Evolutionary conservation across 169 alveolate species (phyloP), one percentile per base, ranked within the genome.

Genomic region (Eimeria praecox): DNA sequence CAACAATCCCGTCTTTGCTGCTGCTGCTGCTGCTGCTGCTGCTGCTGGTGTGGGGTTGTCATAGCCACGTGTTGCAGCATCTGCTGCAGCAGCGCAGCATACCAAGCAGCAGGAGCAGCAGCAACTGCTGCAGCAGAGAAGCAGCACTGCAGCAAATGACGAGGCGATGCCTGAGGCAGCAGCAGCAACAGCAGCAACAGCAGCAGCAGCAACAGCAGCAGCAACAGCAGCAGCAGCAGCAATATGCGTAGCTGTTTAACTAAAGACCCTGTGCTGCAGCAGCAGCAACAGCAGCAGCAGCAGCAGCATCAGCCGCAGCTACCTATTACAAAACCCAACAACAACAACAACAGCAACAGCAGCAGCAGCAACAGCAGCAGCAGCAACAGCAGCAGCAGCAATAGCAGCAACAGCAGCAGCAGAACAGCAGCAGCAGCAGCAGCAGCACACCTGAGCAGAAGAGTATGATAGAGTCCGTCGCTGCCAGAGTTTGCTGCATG

Each of bases 71-170:
- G 83, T n/a, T 71, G 83, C 42, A 71, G 49, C 83, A 44, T 44
- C 22, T 71, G 83, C 83, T n/a, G 83, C 83, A 71, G 83, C 83
- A 71, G 83, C 49, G 83, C 46, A 14, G 83, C 46, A 30, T 71
- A 44, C 83, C 46, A 38, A 6, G 83, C 46, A 12, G 83, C 83
- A 27, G 83, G 83, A 30, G 83, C 83, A 14, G 83, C 22, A 6
- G 83, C 83, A 0, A 40, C 83, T 38, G 46, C 83, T 35, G 83
- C 83, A 71, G 83, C 83, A 12, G 83, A 71, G 46, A 71, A 71
- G 83, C 83, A 71, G 83, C 83, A 71, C 40, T 71, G 83, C 83
- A 71, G 52, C 83, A 71, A 30, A 38, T 71, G 83, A 38, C 83
- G 83, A 71, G 83, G 83, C 83, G 30, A 38, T 0, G 83, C 69